Conservation (phyloP, 2,329 filamentous ascomycete species). For the Calonectria leucothoes region DNA sequence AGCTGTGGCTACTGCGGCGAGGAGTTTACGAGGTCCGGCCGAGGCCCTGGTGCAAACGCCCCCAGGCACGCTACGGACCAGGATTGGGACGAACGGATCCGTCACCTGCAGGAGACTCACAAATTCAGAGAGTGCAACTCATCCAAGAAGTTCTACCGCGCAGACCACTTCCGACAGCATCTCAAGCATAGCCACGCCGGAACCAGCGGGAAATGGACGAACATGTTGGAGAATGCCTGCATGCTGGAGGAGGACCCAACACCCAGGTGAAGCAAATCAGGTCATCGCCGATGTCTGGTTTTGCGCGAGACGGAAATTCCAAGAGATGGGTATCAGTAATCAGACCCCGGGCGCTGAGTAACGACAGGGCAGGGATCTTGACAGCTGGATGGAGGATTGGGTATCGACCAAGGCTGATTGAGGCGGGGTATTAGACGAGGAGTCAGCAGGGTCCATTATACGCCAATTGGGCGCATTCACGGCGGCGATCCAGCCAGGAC, state of each 20-base stretch:
- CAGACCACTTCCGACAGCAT: slow-evolving; percentile 98
- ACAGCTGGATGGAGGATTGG: slow-evolving; percentile 25
- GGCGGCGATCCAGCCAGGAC: slow-evolving; percentile 25
- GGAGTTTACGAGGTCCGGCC: slow-evolving; percentile 75
- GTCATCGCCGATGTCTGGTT: neutral
- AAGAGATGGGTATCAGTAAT: slow-evolving; percentile 13
- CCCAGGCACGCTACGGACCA: slow-evolving; percentile 73
- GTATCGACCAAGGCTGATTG: slow-evolving; percentile 30
- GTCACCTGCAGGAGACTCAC: slow-evolving; percentile 90
- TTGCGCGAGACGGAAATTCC: slow-evolving; percentile 8
- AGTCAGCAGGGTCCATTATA: slow-evolving; percentile 17
- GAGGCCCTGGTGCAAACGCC: slow-evolving; percentile 48
- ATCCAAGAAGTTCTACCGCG: slow-evolving; percentile 96
- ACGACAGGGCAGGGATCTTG: slow-evolving; percentile 31
- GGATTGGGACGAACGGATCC: slow-evolving; percentile 88
- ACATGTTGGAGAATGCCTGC: slow-evolving; percentile 95
- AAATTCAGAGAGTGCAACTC: slow-evolving; percentile 99
- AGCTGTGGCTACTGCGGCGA: slow-evolving; percentile 96
- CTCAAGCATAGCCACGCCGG: slow-evolving; percentile 97
- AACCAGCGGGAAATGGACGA: slow-evolving; percentile 98
- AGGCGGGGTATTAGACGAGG: slow-evolving; percentile 34
- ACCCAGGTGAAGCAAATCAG: slow-evolving; percentile 41
- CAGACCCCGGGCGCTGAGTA: slow-evolving; percentile 28
- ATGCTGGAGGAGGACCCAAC: slow-evolving; percentile 84
- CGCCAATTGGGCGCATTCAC: slow-evolving; percentile 22